Evolutionary conservation across 805 yeast genomes (phyloP), one percentile per base, ranked within the genome.

Genomic region (Monosporozyma unispora): DNA sequence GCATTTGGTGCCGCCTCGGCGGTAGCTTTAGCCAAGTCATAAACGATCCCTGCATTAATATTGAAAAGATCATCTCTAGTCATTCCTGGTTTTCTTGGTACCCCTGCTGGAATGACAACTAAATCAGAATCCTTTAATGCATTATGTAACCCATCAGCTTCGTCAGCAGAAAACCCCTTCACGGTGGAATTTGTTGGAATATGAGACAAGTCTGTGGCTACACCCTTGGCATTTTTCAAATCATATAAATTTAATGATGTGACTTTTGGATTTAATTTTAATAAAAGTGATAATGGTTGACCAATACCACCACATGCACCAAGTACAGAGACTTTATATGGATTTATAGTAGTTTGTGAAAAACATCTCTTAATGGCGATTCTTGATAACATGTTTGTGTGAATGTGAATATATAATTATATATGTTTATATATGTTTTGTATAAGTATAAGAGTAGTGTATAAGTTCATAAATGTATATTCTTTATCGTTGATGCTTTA

Each of bases 301-400:
- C 98, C 98, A 70, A 90, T 91, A 71, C 98, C 98, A 74, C 98
- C 90, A 58, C 81, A 82, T 57, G 90, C 91, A 70, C 91, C 91
- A 62, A 82, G 71, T 50, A 84, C 88, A 68, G 89, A 74, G 50
- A 84, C 90, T 70, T 84, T 84, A 77, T 84, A 84, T 62, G 86
- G 82, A 57, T 78, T 67, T 41, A 82, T 63, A 48, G 83, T 76
- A 46, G 87, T 68, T 44, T 87, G 76, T 39, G 90, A 81, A 73
- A 85, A 85, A 46, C 78, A 69, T 74, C 86, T 78, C 23, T 16
- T 38, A 23, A 35, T 22, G 21, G 44, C n/a, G 14, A 76, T 52
- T 72, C 75, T 77, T 51, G 79, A 66, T 49, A 82, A 72, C 87
- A 82, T 82, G 57, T n/a, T 40, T 27, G 10, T 31, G 12, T 33